These are phyloP conservation scores for Cystobasidiaceae sp. DNA, from an alignment of 1,284 basidiomycete genomes.

Conservation along the genomic window DNA sequence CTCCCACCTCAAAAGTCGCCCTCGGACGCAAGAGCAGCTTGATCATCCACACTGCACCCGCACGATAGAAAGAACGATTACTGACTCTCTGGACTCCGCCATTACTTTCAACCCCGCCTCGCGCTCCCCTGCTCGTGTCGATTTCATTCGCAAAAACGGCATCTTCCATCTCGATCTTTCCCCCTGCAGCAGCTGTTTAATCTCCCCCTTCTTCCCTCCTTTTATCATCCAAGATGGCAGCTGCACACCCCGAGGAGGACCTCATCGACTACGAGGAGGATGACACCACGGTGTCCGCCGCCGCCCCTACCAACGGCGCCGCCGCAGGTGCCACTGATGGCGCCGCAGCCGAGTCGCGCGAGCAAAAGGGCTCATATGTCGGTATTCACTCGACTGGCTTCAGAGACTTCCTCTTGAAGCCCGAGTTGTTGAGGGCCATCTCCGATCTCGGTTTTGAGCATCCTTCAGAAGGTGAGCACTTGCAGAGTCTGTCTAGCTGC, in stretches of 20 bases:
- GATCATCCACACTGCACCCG: too few relatives aligned
- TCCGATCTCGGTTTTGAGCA: slow-evolving; percentile 99
- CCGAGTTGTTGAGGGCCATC: slow-evolving; percentile 93
- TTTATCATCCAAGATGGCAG: slow-evolving; percentile 3
- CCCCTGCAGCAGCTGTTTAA: background rate
- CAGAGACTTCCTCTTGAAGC: slow-evolving; percentile 95
- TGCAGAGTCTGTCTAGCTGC: too few relatives aligned
- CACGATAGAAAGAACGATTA: too few relatives aligned
- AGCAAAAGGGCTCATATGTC: slow-evolving; percentile 92
- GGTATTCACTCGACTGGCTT: slow-evolving; percentile 72
- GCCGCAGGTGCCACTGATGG: slow-evolving; percentile 55
- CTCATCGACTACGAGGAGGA: slow-evolving; percentile 59
- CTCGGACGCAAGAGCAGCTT: too few relatives aligned
- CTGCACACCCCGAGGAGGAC: slow-evolving; percentile 29
- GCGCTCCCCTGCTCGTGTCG: too few relatives aligned
- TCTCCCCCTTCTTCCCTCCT: background rate
- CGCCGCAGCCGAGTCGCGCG: slow-evolving; percentile 61
- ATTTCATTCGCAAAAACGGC: too few relatives aligned
- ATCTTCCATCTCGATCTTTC: background rate
- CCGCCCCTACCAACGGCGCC: slow-evolving; percentile 45
- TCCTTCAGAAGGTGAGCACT: slow-evolving; percentile 91
- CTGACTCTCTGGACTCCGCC: too few relatives aligned
- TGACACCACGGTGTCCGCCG: slow-evolving; percentile 58
- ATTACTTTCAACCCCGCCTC: too few relatives aligned
- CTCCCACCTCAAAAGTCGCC: too few relatives aligned